Conservation (phyloP, 2,329 filamentous ascomycete species). For the Botrytis cinerea region DNA sequence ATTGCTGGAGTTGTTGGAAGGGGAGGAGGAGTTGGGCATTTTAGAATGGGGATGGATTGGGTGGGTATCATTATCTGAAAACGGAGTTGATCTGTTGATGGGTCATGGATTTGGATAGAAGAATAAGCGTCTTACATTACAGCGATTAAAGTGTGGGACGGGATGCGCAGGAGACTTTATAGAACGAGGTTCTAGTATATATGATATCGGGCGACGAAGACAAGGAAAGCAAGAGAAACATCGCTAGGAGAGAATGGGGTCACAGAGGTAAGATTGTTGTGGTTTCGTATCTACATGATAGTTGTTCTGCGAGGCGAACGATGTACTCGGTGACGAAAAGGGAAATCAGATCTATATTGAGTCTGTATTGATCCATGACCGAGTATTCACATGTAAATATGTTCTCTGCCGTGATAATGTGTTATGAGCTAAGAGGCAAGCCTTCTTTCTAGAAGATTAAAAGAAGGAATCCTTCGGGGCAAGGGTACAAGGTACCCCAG, state of each 20-base stretch:
- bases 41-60: not conserved
- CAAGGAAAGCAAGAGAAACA: not conserved
- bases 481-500: not conserved
- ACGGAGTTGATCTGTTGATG: not conserved
- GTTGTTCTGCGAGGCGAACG: not conserved
- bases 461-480: constrained; percentile 14
- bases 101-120: too few relatives aligned
- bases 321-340: not conserved
- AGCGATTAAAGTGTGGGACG: not conserved
- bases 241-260: not conserved
- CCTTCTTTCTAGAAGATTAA: not conserved
- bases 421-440: not conserved
- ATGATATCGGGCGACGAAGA: not conserved
- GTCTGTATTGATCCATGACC: not conserved
- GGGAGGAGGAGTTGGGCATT: not conserved
- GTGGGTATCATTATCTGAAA: not conserved
- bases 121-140: not conserved
- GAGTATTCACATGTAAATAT: not conserved
- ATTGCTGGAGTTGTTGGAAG: not conserved
- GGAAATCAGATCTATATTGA: not conserved
- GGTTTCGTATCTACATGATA: not conserved
- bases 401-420: not conserved
- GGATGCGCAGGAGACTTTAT: not conserved
- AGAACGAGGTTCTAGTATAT: not conserved
- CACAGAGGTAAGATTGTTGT: too few relatives aligned